phyloP scores from a whole-genome alignment of 169 alveolate genomes.

The Plasmodium relictum region DNA sequence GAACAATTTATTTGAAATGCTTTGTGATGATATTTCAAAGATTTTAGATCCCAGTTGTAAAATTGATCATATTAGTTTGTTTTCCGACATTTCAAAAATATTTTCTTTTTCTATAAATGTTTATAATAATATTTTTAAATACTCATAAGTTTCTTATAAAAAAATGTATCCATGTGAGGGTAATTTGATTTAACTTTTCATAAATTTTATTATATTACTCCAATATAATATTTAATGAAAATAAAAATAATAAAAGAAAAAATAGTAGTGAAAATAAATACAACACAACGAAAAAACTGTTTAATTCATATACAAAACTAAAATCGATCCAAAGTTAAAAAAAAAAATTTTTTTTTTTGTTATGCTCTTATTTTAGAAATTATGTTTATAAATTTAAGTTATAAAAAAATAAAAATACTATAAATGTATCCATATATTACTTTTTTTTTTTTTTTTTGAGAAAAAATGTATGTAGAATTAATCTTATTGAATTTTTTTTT shows the following conservation, averaged over 20 bases:
- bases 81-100: constrained; percentile 6
- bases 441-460: not conserved
- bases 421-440: not conserved
- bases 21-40: constrained; percentile 6
- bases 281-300: too few relatives aligned
- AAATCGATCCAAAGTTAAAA: too few relatives aligned
- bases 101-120: constrained; percentile 41
- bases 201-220: not conserved
- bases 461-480: too few relatives aligned
- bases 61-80: not conserved
- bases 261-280: too few relatives aligned
- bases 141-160: too few relatives aligned
- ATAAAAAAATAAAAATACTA: too few relatives aligned
- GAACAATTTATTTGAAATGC: constrained; percentile 36
- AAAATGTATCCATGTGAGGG: too few relatives aligned
- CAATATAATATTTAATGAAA: too few relatives aligned
- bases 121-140: constrained; percentile 27
- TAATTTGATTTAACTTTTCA: not conserved
- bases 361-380: not conserved
- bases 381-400: not conserved
- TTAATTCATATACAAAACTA: too few relatives aligned
- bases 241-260: too few relatives aligned
- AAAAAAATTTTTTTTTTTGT: not conserved
- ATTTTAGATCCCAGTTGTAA: not conserved
- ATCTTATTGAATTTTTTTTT: not conserved